Evolutionary conservation across 2,329 filamentous ascomycete species (phyloP), one percentile per base, ranked within the genome.

Genomic region (Monosporascus sp.): DNA sequence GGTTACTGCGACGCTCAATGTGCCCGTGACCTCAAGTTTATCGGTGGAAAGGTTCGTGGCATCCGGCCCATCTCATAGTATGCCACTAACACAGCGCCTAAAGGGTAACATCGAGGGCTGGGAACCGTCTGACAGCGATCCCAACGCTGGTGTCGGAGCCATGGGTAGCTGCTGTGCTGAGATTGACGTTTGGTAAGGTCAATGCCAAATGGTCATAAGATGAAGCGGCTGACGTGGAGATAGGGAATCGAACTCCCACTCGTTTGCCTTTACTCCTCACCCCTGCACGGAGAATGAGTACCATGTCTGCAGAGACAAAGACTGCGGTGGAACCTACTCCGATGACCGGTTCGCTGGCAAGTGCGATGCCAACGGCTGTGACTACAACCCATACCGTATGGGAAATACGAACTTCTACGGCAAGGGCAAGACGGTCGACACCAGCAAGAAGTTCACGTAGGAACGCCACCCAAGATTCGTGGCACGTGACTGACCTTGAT

Each of bases 351-450:
- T 85, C 65, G 69, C 67, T 38, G 82, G 83, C 55, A 71, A 80
- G 54, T 87, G 84, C 66, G 84, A 87, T 66, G 78, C 82, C 61
- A 81, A 85, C 63, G 84, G 84, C 40, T 87, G 84, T 60, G 84
- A 86, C 66, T 86, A 82, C 76, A 85, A 85, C 76, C 72, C 79
- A n/a, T 87, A 79, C 78, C 81, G 83, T 64, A 77, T 83, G 74
- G 84, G 84, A 54, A 76, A 80, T 67, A 71, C 71, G 34, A 70
- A 74, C 69, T 87, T 85, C 75, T 86, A 81, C 71, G 84, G 84
- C 52, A 71, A 76, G 2, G 80, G 77, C 58, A 74, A 73, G 65
- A 82, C 72, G 26, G 71, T 86, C 60, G 78, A 85, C 68, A 84
- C 81, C 50, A 75, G 66, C 60, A 75, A 75, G 64, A 77, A 78